These are phyloP conservation scores for Globisporangium barbulae DNA, from an alignment of 352 stramenopile genomes.

Conservation along the genomic window DNA sequence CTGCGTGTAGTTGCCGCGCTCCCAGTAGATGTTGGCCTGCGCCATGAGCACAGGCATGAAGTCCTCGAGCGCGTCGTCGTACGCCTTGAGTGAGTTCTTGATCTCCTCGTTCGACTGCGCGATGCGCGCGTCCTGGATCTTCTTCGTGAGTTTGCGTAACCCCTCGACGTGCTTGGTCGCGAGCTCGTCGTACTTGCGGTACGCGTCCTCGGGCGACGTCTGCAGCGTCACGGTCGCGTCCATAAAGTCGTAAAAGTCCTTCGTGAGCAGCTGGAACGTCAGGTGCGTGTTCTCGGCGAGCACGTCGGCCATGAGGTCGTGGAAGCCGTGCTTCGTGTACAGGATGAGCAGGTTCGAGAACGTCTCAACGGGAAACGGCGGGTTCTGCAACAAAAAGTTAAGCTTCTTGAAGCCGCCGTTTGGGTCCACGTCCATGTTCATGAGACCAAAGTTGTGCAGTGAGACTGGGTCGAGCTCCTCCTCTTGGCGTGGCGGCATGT, in stretches of 20 bases:
- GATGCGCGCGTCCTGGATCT: slow-evolving; percentile 91
- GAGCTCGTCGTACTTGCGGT: slow-evolving; percentile 92
- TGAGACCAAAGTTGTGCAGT: slow-evolving; percentile 88
- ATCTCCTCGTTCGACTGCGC: slow-evolving; percentile 92
- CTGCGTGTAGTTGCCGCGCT: slow-evolving; percentile 94
- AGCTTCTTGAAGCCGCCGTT: slow-evolving; percentile 94
- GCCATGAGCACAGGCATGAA: slow-evolving; percentile 97
- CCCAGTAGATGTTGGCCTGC: slow-evolving; percentile 96
- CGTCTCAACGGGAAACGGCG: slow-evolving; percentile 93
- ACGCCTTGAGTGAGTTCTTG: slow-evolving; percentile 90
- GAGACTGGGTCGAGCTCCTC: slow-evolving; percentile 93
- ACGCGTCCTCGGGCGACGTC: slow-evolving; percentile 93
- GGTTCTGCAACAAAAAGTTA: slow-evolving; percentile 93
- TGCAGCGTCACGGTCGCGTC: slow-evolving; percentile 92
- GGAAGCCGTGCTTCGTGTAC: slow-evolving; percentile 94
- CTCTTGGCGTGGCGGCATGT: slow-evolving; percentile 91
- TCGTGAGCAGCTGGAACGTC: slow-evolving; percentile 91
- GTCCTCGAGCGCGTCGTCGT: slow-evolving; percentile 92
- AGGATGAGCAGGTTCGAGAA: slow-evolving; percentile 95
- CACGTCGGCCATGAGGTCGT: slow-evolving; percentile 94
- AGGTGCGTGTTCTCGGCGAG: slow-evolving; percentile 94
- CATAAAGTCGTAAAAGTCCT: slow-evolving; percentile 96
- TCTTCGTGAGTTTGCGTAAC: slow-evolving; percentile 93
- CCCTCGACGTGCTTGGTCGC: slow-evolving; percentile 92
- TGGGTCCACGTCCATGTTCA: slow-evolving; percentile 94